Conservation (phyloP, 2,329 filamentous ascomycete genomes). For the Neofusicoccum cordaticola region DNA sequence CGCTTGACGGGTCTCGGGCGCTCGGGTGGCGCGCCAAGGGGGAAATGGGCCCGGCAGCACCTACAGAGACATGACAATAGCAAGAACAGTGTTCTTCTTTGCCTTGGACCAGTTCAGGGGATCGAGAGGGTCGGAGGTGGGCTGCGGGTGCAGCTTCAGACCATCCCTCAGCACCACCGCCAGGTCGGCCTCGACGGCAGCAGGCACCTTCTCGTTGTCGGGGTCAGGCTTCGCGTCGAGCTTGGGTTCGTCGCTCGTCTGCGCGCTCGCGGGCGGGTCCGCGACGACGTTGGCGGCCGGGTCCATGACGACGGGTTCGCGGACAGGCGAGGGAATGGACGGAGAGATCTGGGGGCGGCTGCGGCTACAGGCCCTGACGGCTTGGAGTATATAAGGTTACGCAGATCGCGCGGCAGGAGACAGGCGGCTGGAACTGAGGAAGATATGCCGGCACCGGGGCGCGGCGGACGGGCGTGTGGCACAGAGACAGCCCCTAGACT, state of each 20-base stretch:
- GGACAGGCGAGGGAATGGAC: too few relatives aligned
- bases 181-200: neutral
- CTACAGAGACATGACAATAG: constrained; percentile 54
- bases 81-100: constrained; percentile 46
- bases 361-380: too few relatives aligned
- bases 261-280: neutral
- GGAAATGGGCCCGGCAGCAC: constrained; percentile 16
- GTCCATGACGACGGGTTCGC: neutral
- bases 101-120: constrained; percentile 37
- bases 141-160: constrained; percentile 36
- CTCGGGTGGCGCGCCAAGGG: too few relatives aligned
- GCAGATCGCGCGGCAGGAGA: neutral
- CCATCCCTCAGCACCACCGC: constrained; percentile 24
- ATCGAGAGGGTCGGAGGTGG: constrained; percentile 32
- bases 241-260: neutral
- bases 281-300: neutral
- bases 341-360: too few relatives aligned
- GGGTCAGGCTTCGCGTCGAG: neutral
- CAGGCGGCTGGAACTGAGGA: neutral
- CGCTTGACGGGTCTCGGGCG: too few relatives aligned
- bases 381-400: neutral
- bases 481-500: neutral
- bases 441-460: too few relatives aligned
- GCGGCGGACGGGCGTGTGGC: neutral
- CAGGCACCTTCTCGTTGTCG: constrained; percentile 2